A percentile compares a stretch with the other conserved stretches of the same genome.
These are phyloP conservation scores for Mariannaea elegans DNA, from an alignment of 2,329 filamentous ascomycete genomes.

Conservation along the genomic window DNA sequence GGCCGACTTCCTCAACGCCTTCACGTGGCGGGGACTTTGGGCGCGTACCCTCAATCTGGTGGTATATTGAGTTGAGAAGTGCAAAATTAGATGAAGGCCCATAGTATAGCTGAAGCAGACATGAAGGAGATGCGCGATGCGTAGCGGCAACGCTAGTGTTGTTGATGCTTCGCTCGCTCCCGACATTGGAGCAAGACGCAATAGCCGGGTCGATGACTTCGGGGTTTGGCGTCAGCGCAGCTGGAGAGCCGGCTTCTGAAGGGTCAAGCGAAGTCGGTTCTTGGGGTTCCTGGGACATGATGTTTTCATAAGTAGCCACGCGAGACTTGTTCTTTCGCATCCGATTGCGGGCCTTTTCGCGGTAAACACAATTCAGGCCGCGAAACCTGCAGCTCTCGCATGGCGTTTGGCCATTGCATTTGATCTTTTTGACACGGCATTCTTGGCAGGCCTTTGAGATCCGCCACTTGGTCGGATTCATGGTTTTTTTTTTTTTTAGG, in stretches of 20 bases:
- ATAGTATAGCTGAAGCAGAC: constrained; percentile 55
- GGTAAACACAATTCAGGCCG: constrained; percentile 42
- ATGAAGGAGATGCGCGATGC: constrained; percentile 54
- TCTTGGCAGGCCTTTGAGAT: constrained; percentile 47
- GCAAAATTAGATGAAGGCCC: constrained; percentile 57
- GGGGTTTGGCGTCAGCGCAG: constrained; percentile 29
- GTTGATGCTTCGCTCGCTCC: constrained; percentile 42
- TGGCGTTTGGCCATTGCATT: constrained; percentile 44
- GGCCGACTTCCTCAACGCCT: constrained; percentile 43
- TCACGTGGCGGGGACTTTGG: constrained; percentile 33
- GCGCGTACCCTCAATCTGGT: constrained; percentile 43
- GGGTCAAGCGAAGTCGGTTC: constrained; percentile 28
- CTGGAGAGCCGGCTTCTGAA: constrained; percentile 33
- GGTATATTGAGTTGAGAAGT: constrained; percentile 46
- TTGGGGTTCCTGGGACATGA: constrained; percentile 31
- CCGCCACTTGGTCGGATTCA: constrained; percentile 43
- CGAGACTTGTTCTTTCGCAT: constrained; percentile 37
- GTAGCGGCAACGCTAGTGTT: constrained; percentile 56
- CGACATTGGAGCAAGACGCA: constrained; percentile 23
- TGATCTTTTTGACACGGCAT: constrained; percentile 45
- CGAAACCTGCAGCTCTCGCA: constrained; percentile 41
- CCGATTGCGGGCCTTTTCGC: constrained; percentile 44
- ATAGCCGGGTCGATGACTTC: constrained; percentile 19
- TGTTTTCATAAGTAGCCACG: constrained; percentile 34
- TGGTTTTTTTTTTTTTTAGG: constrained; percentile 12